Evolutionary conservation across 306 rosid species (phyloP).

Genomic region (Citrullus amarus): DNA sequence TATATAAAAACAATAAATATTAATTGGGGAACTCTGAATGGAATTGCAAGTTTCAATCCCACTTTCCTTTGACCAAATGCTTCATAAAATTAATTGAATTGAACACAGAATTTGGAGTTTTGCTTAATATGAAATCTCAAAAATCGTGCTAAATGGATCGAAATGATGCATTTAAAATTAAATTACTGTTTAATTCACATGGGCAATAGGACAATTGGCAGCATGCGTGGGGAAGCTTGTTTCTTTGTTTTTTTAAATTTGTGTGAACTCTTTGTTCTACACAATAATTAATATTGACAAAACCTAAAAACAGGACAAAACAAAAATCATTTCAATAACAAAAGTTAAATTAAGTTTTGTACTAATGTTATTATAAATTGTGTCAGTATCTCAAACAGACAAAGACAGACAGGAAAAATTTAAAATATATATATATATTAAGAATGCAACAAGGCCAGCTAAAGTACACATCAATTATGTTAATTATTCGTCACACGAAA

Average conservation of each 20-base stretch:
- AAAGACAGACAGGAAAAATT: not conserved
- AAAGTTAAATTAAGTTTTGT: not conserved
- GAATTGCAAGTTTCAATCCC: constrained; percentile 2
- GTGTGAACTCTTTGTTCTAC: not conserved
- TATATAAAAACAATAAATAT: not conserved
- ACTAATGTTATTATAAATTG: not conserved
- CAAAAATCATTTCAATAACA: not conserved
- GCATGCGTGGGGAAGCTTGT: constrained; percentile 3
- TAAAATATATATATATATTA: not conserved
- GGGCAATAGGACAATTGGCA: constrained; percentile 1
- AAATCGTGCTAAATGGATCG: not conserved
- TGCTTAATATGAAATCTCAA: not conserved
- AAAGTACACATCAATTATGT: not conserved
- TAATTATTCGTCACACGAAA: not conserved
- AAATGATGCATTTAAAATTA: not conserved
- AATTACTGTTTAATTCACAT: not conserved
- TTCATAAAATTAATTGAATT: not conserved
- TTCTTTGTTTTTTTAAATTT: not conserved
- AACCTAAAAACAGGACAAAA: not conserved
- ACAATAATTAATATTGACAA: not conserved
- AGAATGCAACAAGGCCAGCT: not conserved
- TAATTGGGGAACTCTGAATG: not conserved
- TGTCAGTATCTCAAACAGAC: not conserved
- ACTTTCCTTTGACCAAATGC: not conserved
- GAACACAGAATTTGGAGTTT: not conserved